A percentile compares a stretch with the other conserved stretches of the same genome.
phyloP scores from a whole-genome alignment of 2,329 filamentous ascomycete genomes.

The Corynespora cassiicola region DNA sequence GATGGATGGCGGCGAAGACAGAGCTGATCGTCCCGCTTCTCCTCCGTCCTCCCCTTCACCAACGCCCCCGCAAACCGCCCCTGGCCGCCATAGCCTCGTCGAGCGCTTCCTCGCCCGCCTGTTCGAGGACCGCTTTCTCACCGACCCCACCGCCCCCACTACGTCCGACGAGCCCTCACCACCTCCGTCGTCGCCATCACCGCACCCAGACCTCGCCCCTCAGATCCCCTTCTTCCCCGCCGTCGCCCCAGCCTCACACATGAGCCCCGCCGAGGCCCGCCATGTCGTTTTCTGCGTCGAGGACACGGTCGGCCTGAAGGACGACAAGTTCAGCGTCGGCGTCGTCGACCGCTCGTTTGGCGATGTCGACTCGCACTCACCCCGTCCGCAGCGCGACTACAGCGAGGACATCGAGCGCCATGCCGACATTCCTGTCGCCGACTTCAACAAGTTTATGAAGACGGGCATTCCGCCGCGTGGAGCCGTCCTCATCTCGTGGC shows the following conservation, averaged over 20 bases:
- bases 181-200: constrained; percentile 16
- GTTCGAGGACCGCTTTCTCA: constrained; percentile 30
- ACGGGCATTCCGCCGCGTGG: constrained; percentile 58
- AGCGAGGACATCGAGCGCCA: constrained; percentile 45
- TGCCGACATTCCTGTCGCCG: constrained; percentile 31
- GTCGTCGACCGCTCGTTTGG: constrained; percentile 52
- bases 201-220: constrained; percentile 8
- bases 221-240: constrained; percentile 30
- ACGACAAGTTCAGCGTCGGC: constrained; percentile 49
- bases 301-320: constrained; percentile 50
- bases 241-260: constrained; percentile 14
- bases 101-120: constrained; percentile 28
- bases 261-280: constrained; percentile 13
- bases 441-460: constrained; percentile 49
- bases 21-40: constrained; percentile 4
- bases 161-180: constrained; percentile 10
- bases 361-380: constrained; percentile 54
- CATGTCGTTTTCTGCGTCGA: constrained; percentile 46
- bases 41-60: background rate
- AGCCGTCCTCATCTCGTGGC: constrained; percentile 59
- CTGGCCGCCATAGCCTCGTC: constrained; percentile 9
- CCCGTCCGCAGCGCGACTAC: constrained; percentile 50
- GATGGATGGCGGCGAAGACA: too few relatives aligned
- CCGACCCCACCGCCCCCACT: constrained; percentile 5
- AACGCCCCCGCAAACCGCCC: constrained; percentile 1